Conservation (phyloP, 2,329 filamentous ascomycete genomes). For the Ilyonectria sp. region DNA sequence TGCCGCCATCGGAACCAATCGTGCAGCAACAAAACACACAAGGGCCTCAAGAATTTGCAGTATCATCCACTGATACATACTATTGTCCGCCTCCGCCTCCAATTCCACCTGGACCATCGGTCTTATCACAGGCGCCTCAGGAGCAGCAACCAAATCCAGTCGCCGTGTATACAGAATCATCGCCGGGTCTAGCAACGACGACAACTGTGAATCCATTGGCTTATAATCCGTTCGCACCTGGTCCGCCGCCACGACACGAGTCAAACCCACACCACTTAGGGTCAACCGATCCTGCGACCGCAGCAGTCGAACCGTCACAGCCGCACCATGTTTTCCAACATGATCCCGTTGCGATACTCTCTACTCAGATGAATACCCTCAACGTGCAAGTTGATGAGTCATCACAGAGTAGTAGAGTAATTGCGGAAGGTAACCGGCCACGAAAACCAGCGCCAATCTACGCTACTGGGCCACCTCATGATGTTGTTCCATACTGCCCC, state of each 20-base stretch:
- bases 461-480: conserved; percentile 42
- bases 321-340: neutral
- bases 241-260: neutral
- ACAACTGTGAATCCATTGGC: neutral
- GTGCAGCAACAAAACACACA: no score
- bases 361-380: conserved; percentile 39
- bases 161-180: neutral
- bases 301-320: neutral
- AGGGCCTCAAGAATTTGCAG: no score
- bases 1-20: no score
- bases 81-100: neutral
- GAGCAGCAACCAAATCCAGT: neutral
- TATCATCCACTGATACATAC: no score
- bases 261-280: neutral
- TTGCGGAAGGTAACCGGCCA: conserved; percentile 2
- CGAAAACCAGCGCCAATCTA: conserved; percentile 34
- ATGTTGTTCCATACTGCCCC: conserved; percentile 49
- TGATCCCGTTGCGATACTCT: conserved; percentile 29
- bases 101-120: neutral
- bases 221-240: neutral
- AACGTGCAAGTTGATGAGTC: conserved; percentile 17
- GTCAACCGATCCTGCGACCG: neutral
- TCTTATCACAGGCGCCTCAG: neutral
- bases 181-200: neutral
- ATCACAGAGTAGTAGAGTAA: accelerated